A percentile compares a stretch with the other conserved stretches of the same genome.
phyloP scores from a whole-genome alignment of 176 grass and related monocot genomes.

The Cocos nucifera region DNA sequence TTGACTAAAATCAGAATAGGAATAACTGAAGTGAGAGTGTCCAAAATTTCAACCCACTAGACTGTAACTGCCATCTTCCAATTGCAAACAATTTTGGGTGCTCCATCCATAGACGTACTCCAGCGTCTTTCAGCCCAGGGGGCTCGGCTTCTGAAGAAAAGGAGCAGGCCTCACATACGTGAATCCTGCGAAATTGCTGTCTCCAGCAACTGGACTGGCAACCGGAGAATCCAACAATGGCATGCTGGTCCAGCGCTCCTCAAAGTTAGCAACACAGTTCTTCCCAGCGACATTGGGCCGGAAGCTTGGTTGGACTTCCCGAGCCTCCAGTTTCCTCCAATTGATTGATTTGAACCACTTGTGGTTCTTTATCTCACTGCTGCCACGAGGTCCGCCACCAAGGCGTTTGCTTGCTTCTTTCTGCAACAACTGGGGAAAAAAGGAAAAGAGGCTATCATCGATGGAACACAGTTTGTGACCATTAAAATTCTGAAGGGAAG shows the following conservation, averaged over 20 bases:
- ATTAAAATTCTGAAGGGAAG: neutral
- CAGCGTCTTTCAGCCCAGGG: slow-evolving; percentile 32
- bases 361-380: slow-evolving; percentile 81
- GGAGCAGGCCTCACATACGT: slow-evolving; percentile 59
- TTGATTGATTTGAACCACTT: slow-evolving; percentile 95
- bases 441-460: neutral
- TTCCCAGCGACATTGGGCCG: slow-evolving; percentile 71
- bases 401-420: slow-evolving; percentile 77
- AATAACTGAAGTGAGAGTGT: too few species aligned
- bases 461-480: too few species aligned
- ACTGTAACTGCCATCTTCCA: too few species aligned
- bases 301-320: slow-evolving; percentile 89
- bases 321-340: slow-evolving; percentile 72
- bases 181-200: slow-evolving; percentile 73
- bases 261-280: slow-evolving; percentile 76
- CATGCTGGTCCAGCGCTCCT: slow-evolving; percentile 90
- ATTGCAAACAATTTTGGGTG: too few species aligned
- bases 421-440: slow-evolving; percentile 48
- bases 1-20: too few species aligned
- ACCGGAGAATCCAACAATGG: slow-evolving; percentile 66
- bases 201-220: slow-evolving; percentile 61
- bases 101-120: too few species aligned
- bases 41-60: too few species aligned
- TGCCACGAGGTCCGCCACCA: slow-evolving; percentile 47
- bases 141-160: slow-evolving; percentile 62